Evolutionary conservation across 2,329 filamentous ascomycete genomes (phyloP).

Genomic region (Epichloe typhina): DNA sequence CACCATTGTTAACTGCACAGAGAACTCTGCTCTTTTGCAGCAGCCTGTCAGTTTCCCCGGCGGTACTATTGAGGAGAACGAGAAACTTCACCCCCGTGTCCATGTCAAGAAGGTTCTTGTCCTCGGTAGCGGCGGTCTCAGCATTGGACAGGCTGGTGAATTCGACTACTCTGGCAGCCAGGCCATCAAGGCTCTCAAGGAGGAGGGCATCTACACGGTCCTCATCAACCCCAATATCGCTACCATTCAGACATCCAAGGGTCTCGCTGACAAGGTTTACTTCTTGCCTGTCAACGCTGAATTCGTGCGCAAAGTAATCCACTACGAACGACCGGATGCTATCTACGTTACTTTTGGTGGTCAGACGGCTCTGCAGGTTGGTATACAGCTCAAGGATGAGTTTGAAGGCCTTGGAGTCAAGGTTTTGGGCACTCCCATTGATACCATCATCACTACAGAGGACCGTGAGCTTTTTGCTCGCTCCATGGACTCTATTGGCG

Average conservation of each 20-base stretch:
- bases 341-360: conserved; percentile 98
- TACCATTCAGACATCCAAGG: conserved; percentile 96
- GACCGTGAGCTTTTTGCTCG: conserved; percentile 94
- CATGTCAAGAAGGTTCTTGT: conserved; percentile 89
- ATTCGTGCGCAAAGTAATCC: conserved; percentile 94
- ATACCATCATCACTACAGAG: conserved; percentile 97
- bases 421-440: conserved; percentile 90
- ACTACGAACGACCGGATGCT: conserved; percentile 85
- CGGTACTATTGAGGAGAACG: conserved; percentile 67
- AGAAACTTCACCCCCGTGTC: conserved; percentile 62
- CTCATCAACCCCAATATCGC: conserved; percentile 99
- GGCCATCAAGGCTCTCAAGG: conserved; percentile 94
- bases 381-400: conserved; percentile 95
- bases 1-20: conserved; percentile 61
- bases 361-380: conserved; percentile 91
- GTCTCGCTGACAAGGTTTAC: conserved; percentile 95
- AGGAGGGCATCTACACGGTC: conserved; percentile 95
- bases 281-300: conserved; percentile 95
- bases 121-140: conserved; percentile 85
- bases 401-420: conserved; percentile 86
- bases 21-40: conserved; percentile 52
- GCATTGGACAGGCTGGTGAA: conserved; percentile 94
- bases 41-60: conserved; percentile 78
- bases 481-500: conserved; percentile 95
- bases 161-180: conserved; percentile 98